A percentile compares a stretch with the other conserved stretches of the same genome.
phyloP scores from a whole-genome alignment of 1,284 basidiomycete genomes.

The Sporisorium exsertum region DNA sequence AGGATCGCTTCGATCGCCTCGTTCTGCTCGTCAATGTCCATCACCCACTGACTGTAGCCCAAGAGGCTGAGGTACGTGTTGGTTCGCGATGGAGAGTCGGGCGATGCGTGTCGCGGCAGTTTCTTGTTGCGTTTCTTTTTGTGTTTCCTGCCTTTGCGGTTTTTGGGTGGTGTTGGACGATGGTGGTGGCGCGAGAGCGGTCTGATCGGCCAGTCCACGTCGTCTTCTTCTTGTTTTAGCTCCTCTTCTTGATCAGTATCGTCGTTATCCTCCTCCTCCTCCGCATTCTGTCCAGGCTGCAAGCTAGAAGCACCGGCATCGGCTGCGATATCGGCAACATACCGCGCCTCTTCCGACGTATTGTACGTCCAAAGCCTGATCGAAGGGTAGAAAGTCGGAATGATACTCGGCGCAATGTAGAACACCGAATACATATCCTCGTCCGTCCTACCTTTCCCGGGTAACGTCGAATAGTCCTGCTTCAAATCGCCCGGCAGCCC shows the following conservation, averaged over 20 bases:
- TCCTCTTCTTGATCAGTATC: conserved; percentile 50
- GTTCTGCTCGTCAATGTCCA: conserved; percentile 76
- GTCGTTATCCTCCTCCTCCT: conserved; percentile 7
- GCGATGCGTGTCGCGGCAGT: conserved; percentile 76
- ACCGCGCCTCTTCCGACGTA: conserved; percentile 34
- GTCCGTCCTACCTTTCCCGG: conserved; percentile 56
- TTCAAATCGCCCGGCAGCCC: conserved; percentile 58
- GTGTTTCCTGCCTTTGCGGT: conserved; percentile 73
- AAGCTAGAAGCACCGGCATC: too few relatives aligned
- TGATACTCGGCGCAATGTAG: conserved; percentile 72
- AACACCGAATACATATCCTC: conserved; percentile 61
- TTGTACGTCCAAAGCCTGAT: conserved; percentile 79
- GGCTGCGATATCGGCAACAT: conserved; percentile 1
- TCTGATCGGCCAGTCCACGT: background rate
- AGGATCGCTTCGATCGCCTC: conserved; percentile 69
- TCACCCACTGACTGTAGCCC: conserved; percentile 85
- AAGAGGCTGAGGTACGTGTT: conserved; percentile 80
- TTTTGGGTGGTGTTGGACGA: conserved; percentile 67
- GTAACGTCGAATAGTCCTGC: conserved; percentile 63
- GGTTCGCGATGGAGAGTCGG: conserved; percentile 77
- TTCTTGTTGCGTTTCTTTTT: conserved; percentile 75
- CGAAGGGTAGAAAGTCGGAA: conserved; percentile 88
- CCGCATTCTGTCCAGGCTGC: background rate
- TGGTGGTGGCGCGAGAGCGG: conserved; percentile 43
- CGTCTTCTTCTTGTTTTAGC: conserved; percentile 34